Percentiles rank a stretch among this genome's conserved stretches.
Evolutionary conservation across 768 basidiomycete genomes (phyloP).

Genomic region (Macrocybe gigantea): DNA sequence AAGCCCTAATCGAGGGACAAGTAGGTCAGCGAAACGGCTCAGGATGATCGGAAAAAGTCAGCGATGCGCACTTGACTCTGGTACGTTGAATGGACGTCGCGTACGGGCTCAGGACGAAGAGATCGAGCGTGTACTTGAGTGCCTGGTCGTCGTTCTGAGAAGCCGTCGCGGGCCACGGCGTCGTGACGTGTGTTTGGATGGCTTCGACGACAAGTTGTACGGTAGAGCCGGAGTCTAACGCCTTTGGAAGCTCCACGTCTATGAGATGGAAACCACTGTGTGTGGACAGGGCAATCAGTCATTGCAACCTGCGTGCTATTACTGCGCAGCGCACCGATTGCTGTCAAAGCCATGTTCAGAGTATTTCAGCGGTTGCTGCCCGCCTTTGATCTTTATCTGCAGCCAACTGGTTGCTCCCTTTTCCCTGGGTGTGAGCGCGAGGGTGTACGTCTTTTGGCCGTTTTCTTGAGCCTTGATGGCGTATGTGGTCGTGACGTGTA

Average conservation of each 20-base stretch:
- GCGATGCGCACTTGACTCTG: conserved; percentile 67
- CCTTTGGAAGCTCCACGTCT: conserved; percentile 57
- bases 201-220: conserved; percentile 76
- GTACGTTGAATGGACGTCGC: conserved; percentile 75
- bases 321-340: conserved; percentile 37
- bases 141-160: conserved; percentile 74
- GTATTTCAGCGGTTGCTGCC: conserved; percentile 44
- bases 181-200: conserved; percentile 71
- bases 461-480: conserved; percentile 69
- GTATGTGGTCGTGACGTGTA: conserved; percentile 87
- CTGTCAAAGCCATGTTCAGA: conserved; percentile 42
- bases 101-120: conserved; percentile 85
- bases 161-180: conserved; percentile 69
- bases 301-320: not conserved
- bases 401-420: conserved; percentile 67
- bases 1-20: conserved; percentile 41
- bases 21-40: not conserved
- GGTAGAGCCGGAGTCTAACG: conserved; percentile 53
- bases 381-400: conserved; percentile 77
- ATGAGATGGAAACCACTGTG: conserved; percentile 45
- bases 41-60: not conserved
- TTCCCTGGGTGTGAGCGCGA: conserved; percentile 62
- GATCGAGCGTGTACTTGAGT: conserved; percentile 68
- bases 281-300: conserved; percentile 7
- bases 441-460: conserved; percentile 56